Evolutionary conservation across 495 filamentous ascomycete species (phyloP), one percentile per base, ranked within the genome.

Genomic region (Neurospora sublineolata): DNA sequence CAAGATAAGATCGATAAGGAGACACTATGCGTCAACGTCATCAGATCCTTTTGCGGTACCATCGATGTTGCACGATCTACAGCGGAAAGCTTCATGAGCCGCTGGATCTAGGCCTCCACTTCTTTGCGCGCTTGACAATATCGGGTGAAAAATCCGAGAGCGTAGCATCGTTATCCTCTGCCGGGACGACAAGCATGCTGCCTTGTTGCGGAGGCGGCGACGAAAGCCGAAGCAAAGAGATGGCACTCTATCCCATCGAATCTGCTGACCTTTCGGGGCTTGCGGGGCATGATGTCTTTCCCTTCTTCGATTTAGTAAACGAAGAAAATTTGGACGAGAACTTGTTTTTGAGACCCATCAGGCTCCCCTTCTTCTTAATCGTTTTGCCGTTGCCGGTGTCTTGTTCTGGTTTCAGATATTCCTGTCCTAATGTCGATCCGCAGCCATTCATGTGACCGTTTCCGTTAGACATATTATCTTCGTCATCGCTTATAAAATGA

Each of bases 341-440:
- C 52, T 64, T 64, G 52, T 64, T 33, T 14, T 64, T 64, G 27
- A 64, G 52, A 64, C 52, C 52, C 52, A 85, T 84, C 68, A 81
- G 77, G 72, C 84, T 85, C 27, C 81, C 73, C 76, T 85, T 84
- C 76, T 85, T 85, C 75, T 83, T 84, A 3, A 84, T 79, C 38
- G 76, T 75, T 70, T 76, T 74, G 58, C 75, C 78, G 44, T 81
- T 71, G 20, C 60, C 76, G 9, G 23, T 30, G 12, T 64, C 52
- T 18, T 64, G 52, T 18, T 64, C 52, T 30, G 52, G 52, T 36
- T 64, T 64, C 52, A 64, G 30, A 10, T 64, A 64, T 16, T 64
- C 52, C 11, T 64, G 52, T 64, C 27, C 52, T 64, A 64, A 64
- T 46, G 39, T 70, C 68, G 4, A 67, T 27, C n/a, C 18, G 30